Percentiles rank a stretch among this genome's conserved stretches.
phyloP scores from a whole-genome alignment of 164 flowering plant species.

The Liriodendron chinense region DNA sequence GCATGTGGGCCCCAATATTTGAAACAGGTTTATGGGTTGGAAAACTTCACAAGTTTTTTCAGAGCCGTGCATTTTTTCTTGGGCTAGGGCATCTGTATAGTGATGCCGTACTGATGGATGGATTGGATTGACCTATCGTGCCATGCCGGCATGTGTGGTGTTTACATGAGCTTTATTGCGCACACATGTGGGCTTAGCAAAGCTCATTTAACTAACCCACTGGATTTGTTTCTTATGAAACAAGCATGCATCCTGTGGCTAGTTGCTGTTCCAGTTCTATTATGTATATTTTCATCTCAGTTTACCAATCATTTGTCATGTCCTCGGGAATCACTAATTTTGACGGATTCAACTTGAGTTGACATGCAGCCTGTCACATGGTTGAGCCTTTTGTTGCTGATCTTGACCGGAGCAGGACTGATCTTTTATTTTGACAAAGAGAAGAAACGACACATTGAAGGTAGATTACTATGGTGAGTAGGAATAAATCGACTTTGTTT shows the following conservation, averaged over 20 bases:
- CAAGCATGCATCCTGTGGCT: background rate
- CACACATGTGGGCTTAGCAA: no score
- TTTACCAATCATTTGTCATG: background rate
- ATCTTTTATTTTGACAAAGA: slow-evolving; percentile 72
- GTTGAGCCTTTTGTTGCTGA: slow-evolving; percentile 82
- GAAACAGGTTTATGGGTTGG: no score
- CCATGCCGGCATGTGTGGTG: no score
- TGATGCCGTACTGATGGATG: no score
- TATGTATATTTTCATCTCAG: background rate
- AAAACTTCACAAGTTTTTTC: no score
- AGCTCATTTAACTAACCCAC: no score
- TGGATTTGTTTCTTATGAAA: background rate
- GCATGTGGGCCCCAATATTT: no score
- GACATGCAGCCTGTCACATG: slow-evolving; percentile 89
- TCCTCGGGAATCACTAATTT: background rate
- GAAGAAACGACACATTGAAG: slow-evolving; percentile 92
- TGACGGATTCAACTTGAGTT: background rate
- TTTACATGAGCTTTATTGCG: no score
- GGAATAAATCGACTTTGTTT: slow-evolving; percentile 2
- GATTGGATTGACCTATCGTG: no score
- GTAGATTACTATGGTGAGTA: slow-evolving; percentile 92
- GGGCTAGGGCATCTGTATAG: no score
- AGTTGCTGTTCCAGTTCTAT: background rate
- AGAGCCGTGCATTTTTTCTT: no score
- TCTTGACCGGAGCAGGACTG: slow-evolving; percentile 75